These are phyloP conservation scores for Prasinococcaceae sp. DNA, from an alignment of 139 green algal species.

Conservation along the genomic window DNA sequence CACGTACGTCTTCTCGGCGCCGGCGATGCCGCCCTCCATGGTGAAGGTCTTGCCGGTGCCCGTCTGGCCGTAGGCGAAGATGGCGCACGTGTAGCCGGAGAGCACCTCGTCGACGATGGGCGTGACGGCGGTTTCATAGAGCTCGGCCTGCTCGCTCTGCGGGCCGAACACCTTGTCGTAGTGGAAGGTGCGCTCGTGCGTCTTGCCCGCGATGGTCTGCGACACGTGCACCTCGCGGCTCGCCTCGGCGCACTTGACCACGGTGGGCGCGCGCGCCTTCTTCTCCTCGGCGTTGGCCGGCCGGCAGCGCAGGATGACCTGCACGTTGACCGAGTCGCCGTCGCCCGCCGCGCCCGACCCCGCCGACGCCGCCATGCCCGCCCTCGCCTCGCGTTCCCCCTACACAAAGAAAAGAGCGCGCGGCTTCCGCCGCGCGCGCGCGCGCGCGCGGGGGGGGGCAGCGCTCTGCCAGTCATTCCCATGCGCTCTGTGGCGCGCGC, in stretches of 20 bases:
- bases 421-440: too few relatives aligned
- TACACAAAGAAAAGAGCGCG: too few relatives aligned
- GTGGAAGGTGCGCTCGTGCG: constrained; percentile 66
- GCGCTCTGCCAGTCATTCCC: too few relatives aligned
- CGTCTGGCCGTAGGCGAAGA: constrained; percentile 60
- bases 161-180: constrained; percentile 91
- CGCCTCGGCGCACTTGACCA: constrained; percentile 66
- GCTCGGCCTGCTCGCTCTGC: constrained; percentile 58
- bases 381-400: too few relatives aligned
- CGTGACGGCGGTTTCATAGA: constrained; percentile 70
- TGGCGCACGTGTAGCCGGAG: constrained; percentile 79
- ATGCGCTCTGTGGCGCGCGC: too few relatives aligned
- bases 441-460: too few relatives aligned
- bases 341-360: too few relatives aligned
- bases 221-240: constrained; percentile 59
- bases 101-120: constrained; percentile 92
- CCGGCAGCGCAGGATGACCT: constrained; percentile 91
- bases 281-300: constrained; percentile 61
- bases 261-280: constrained; percentile 37
- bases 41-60: constrained; percentile 96
- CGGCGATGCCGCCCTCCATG: constrained; percentile 76
- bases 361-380: too few relatives aligned
- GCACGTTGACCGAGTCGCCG: constrained; percentile 89
- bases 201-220: constrained; percentile 58
- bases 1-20: constrained; percentile 34